A percentile compares a stretch with the other conserved stretches of the same genome.
These are phyloP conservation scores for Rhinocladiella mackenziei DNA, from an alignment of 2,329 filamentous ascomycete species.

Conservation along the genomic window DNA sequence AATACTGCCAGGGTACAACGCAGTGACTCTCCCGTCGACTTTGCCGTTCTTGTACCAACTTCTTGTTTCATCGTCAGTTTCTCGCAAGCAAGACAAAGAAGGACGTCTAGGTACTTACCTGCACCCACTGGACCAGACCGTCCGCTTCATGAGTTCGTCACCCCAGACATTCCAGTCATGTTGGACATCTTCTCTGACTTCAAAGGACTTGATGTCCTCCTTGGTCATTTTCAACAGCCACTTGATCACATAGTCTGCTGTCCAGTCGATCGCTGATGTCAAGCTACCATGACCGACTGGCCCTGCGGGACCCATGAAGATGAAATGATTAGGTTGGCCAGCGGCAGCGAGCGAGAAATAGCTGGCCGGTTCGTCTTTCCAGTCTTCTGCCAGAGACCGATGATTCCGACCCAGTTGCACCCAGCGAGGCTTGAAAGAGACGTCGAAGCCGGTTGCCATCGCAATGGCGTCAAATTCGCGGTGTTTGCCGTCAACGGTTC, in stretches of 20 bases:
- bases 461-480: slow-evolving; percentile 34
- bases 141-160: slow-evolving; percentile 45
- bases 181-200: slow-evolving; percentile 44
- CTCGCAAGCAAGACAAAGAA: no score
- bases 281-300: slow-evolving; percentile 14
- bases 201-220: slow-evolving; percentile 31
- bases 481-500: slow-evolving; percentile 31
- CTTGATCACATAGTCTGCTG: slow-evolving; percentile 47
- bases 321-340: slow-evolving; percentile 36
- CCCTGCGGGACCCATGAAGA: slow-evolving; percentile 14
- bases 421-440: slow-evolving; percentile 35
- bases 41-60: slow-evolving; percentile 52
- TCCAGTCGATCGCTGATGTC: slow-evolving; percentile 14
- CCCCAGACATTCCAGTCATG: slow-evolving; percentile 49
- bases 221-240: slow-evolving; percentile 48
- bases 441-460: slow-evolving; percentile 39
- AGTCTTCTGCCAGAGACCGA: slow-evolving; percentile 27
- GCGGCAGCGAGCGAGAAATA: slow-evolving; percentile 31
- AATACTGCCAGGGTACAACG: slow-evolving; percentile 43
- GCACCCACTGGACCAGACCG: slow-evolving; percentile 17
- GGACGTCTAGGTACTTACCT: no score
- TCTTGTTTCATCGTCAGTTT: slow-evolving; percentile 18
- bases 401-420: slow-evolving; percentile 33
- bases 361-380: slow-evolving; percentile 28
- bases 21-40: slow-evolving; percentile 45